Evolutionary conservation across 495 filamentous ascomycete species (phyloP).

Genomic region (Antarctomyces pellizariae): DNA sequence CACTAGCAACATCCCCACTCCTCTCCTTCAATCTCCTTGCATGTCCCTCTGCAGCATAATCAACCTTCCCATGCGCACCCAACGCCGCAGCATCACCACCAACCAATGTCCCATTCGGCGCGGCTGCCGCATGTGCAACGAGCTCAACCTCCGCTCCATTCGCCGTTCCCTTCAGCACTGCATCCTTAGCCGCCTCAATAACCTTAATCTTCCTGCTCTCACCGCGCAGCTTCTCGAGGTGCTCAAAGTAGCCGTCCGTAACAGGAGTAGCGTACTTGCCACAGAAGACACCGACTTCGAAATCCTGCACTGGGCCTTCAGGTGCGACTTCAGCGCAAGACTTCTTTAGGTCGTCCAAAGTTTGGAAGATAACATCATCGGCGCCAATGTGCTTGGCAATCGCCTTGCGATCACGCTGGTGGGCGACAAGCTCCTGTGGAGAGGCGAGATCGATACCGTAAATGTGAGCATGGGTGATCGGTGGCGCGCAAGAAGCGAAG

Average conservation of each 20-base stretch:
- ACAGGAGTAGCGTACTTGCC: conserved; percentile 78
- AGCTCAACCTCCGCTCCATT: conserved; percentile 36
- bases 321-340: conserved; percentile 53
- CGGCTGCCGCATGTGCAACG: conserved; percentile 33
- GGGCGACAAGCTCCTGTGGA: conserved; percentile 59
- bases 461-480: conserved; percentile 42
- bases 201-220: conserved; percentile 51
- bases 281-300: conserved; percentile 94
- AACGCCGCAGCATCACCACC: background rate
- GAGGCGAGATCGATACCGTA: conserved; percentile 87
- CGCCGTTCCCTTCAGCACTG: conserved; percentile 40
- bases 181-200: conserved; percentile 41
- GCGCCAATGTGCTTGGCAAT: conserved; percentile 71
- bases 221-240: conserved; percentile 52
- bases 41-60: conserved; percentile 5
- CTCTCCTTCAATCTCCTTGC: conserved; percentile 7
- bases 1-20: conserved; percentile 6
- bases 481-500: conserved; percentile 72
- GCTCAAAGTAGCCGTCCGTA: conserved; percentile 62
- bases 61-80: background rate
- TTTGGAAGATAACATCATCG: conserved; percentile 82
- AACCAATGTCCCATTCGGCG: background rate
- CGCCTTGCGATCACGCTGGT: conserved; percentile 39
- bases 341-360: conserved; percentile 57
- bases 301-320: conserved; percentile 24